These are phyloP conservation scores for Phyllostachys edulis DNA, from an alignment of 176 grass and related monocot genomes.

Conservation along the genomic window DNA sequence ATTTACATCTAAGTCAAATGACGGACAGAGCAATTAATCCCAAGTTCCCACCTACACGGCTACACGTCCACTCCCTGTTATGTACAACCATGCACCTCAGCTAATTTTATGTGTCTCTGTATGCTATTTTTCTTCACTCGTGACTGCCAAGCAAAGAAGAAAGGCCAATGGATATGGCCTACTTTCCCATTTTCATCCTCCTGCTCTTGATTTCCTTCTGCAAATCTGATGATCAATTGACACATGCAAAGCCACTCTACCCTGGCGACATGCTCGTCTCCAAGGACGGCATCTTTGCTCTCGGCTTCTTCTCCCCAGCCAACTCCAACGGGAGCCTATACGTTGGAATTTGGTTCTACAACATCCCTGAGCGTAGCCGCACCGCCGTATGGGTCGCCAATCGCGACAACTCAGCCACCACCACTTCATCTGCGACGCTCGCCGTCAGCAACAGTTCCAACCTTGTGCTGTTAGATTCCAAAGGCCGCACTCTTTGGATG, in stretches of 20 bases:
- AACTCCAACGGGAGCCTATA: neutral
- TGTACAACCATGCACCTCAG: no score
- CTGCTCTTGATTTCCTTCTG: no score
- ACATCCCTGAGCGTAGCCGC: conserved; percentile 4
- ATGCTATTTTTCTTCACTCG: no score
- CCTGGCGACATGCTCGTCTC: neutral
- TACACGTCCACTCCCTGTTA: no score
- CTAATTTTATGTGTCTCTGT: no score
- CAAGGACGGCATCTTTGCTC: neutral
- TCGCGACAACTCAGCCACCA: conserved; percentile 20
- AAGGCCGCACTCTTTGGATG: neutral
- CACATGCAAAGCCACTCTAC: neutral
- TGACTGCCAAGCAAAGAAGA: no score
- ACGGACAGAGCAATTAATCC: no score
- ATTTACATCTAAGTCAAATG: no score
- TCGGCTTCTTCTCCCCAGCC: conserved; percentile 18
- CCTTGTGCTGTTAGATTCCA: neutral
- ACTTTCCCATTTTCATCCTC: no score
- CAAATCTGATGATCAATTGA: no score
- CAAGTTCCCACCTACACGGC: no score
- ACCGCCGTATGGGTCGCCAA: conserved; percentile 48
- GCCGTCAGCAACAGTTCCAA: conserved; percentile 1
- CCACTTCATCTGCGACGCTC: neutral
- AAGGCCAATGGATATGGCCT: no score
- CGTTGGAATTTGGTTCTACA: conserved; percentile 41